Percentiles rank a stretch among this genome's conserved stretches.
phyloP scores from a whole-genome alignment of 2,329 filamentous ascomycete genomes.

The Cytospora chrysosperma region DNA sequence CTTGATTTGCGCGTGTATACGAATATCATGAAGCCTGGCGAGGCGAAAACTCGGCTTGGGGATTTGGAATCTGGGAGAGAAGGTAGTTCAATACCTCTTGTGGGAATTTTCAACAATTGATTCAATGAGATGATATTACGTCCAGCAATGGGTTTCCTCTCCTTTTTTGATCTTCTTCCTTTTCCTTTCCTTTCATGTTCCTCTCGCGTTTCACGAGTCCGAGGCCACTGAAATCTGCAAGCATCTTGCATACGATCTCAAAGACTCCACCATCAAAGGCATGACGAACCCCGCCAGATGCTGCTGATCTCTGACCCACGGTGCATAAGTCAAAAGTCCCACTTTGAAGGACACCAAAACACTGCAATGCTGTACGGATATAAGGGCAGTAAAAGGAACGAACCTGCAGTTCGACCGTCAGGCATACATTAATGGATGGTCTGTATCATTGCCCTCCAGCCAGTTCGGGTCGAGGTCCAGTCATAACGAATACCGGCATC shows the following conservation, averaged over 20 bases:
- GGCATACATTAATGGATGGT: background rate
- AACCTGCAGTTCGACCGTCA: too few species aligned
- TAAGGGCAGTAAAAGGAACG: background rate
- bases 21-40: conserved; percentile 12
- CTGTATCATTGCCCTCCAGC: background rate
- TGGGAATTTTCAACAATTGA: conserved; percentile 16
- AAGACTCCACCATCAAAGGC: background rate
- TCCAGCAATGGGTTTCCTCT: background rate
- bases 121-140: conserved; percentile 10
- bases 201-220: background rate
- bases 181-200: background rate
- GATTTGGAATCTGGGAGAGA: conserved; percentile 7
- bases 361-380: too few species aligned
- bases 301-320: background rate
- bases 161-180: background rate
- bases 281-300: background rate
- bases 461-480: background rate
- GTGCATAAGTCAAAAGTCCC: background rate
- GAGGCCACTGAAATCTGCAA: background rate
- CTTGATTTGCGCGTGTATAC: conserved; percentile 17
- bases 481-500: background rate
- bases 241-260: background rate
- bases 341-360: background rate
- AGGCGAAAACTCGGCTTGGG: conserved; percentile 7
- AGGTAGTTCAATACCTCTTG: conserved; percentile 14